Percentiles rank a stretch among this genome's conserved stretches.
Evolutionary conservation across 441 rosid genomes (phyloP).

Genomic region (Kokia cookei): DNA sequence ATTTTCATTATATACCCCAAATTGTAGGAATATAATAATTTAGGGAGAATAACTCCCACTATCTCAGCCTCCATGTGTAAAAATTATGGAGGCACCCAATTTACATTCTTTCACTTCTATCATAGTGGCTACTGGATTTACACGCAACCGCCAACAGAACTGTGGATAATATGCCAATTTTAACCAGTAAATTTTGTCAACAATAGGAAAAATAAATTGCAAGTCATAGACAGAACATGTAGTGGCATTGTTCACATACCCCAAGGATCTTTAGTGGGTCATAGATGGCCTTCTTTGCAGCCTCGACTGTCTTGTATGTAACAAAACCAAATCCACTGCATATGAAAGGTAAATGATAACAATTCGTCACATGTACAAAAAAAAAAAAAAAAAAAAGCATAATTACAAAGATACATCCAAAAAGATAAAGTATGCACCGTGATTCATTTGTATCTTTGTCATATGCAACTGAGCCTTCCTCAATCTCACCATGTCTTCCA

Average conservation of each 20-base stretch:
- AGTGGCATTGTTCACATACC: conserved; percentile 22
- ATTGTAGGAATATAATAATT: neutral
- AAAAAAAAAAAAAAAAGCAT: neutral
- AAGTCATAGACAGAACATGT: neutral
- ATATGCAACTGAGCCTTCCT: conserved; percentile 65
- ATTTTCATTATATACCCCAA: neutral
- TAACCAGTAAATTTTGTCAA: neutral
- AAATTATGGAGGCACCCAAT: neutral
- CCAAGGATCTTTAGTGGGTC: conserved; percentile 51
- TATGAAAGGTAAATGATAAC: neutral
- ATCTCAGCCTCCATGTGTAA: neutral
- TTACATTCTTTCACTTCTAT: neutral
- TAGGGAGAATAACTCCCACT: neutral
- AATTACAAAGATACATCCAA: neutral
- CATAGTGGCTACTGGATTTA: neutral
- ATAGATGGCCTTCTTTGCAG: conserved; percentile 54
- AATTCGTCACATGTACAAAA: neutral
- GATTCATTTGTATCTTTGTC: conserved; percentile 61
- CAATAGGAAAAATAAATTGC: neutral
- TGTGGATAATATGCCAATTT: neutral
- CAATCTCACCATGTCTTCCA: conserved; percentile 52
- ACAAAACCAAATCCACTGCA: conserved; percentile 71
- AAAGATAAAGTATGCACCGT: conserved; percentile 26
- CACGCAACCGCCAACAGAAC: neutral
- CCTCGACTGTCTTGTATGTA: conserved; percentile 52